Percentiles rank a stretch among this genome's conserved stretches.
Conservation (phyloP, 768 basidiomycete species). For the Hygrocybe coccinea region DNA sequence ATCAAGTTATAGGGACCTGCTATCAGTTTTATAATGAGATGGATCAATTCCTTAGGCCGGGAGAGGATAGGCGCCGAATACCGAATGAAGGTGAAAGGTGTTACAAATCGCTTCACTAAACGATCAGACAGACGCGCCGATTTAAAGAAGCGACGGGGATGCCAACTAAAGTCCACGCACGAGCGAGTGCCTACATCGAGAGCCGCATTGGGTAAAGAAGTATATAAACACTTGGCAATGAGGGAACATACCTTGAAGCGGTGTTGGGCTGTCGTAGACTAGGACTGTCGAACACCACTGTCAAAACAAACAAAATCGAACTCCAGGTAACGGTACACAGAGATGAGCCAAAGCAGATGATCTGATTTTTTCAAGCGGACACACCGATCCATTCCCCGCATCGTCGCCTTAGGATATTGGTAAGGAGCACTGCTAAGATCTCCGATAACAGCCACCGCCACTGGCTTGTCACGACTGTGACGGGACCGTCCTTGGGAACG, state of each 20-base stretch:
- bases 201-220: conserved; percentile 33
- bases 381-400: conserved; percentile 26
- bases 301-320: conserved; percentile 15
- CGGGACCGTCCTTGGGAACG: no score
- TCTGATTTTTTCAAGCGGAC: not conserved
- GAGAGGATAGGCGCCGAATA: conserved; percentile 40
- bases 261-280: conserved; percentile 56
- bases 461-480: no score
- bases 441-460: conserved; percentile 31
- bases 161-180: conserved; percentile 37
- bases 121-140: conserved; percentile 14
- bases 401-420: conserved; percentile 43
- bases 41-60: conserved; percentile 34
- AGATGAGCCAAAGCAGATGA: not conserved
- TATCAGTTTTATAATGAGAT: conserved; percentile 39
- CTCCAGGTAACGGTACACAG: not conserved
- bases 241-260: conserved; percentile 34
- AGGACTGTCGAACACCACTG: conserved; percentile 32
- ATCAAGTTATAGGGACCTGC: not conserved
- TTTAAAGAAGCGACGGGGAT: conserved; percentile 29
- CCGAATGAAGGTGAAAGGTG: conserved; percentile 27
- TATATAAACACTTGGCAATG: not conserved
- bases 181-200: conserved; percentile 38
- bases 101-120: conserved; percentile 2
- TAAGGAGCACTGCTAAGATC: no score